Evolutionary conservation across 768 basidiomycete species (phyloP), one percentile per base, ranked within the genome.

Genomic region (Kwoniella europaea): DNA sequence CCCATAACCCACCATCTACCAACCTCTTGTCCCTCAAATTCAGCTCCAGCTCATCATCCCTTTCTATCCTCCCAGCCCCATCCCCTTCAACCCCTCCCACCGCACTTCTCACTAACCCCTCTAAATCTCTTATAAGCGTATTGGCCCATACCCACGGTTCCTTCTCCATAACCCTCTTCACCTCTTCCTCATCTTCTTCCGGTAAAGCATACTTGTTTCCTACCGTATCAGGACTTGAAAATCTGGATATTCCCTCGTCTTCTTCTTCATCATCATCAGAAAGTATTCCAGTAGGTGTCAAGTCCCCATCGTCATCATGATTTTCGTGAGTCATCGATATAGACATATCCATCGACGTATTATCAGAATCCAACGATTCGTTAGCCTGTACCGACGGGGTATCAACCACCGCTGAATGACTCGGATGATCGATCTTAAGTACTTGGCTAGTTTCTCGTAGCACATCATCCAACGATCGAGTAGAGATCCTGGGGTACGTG

Each of bases 91-190:
- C 59, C 46, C 13, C 29, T 4, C 57, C 67, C 4, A 73, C 46
- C 9, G 73, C 73, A 18, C 35, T 46, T 58, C 57, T 63, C 22
- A 73, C 52, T 43, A 76, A 41, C 6, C 44, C 53, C 22, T 65
- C 43, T 10, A 68, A 65, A 27, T 58, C 53, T 10, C 62, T 24
- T 2, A 77, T 58, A 4, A 76, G 57, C 12, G 69, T 74, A 56
- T 74, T 75, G 4, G 60, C 69, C 78, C 78, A 76, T 5, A 72
- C 71, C 73, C 71, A 75, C 3, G 75, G 78, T 59, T 76, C 75
- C 44, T 64, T 27, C 63, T 70, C 63, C 56, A 74, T 16, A 1
- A 52, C 20, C 46, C 74, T 63, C 53, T 35, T 22, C 24, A 65
- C 62, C 55, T 66, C 69, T 53, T 62, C 24, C 42, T 65, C 69